Evolutionary conservation across 345 rosid species (phyloP).

Genomic region (Geranium brycei): DNA sequence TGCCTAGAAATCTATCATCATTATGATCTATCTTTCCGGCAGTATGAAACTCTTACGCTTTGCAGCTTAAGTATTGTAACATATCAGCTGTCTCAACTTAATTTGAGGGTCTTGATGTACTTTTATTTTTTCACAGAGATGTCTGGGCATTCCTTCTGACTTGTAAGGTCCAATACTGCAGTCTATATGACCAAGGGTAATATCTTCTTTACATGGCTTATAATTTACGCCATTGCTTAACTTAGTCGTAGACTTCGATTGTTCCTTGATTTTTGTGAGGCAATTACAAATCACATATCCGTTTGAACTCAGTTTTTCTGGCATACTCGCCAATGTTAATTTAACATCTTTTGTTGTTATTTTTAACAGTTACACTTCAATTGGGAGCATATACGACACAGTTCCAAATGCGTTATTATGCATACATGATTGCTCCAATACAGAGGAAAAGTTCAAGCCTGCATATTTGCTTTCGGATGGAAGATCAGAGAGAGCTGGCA

Average conservation of each 20-base stretch:
- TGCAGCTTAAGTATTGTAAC: background rate
- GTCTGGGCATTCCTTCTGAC: constrained; percentile 92
- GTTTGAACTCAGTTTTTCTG: background rate
- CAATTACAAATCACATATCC: no score
- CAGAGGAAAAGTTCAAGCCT: constrained; percentile 63
- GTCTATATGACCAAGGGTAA: constrained; percentile 97
- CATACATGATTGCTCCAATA: constrained; percentile 26
- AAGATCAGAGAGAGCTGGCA: constrained; percentile 92
- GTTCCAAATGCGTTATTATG: constrained; percentile 70
- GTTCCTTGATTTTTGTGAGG: no score
- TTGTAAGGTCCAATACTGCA: constrained; percentile 88
- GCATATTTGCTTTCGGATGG: constrained; percentile 96
- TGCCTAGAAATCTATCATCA: background rate
- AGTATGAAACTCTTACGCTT: no score
- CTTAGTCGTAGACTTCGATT: no score
- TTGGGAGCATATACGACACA: constrained; percentile 89
- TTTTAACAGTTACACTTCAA: constrained; percentile 70
- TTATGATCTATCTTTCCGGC: background rate
- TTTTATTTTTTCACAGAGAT: constrained; percentile 46
- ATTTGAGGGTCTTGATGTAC: constrained; percentile 12
- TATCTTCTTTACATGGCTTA: constrained; percentile 11
- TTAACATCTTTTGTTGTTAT: background rate
- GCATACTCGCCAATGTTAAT: background rate
- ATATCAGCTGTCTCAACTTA: background rate
- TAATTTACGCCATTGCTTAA: constrained; percentile 6